Conservation (phyloP, 495 filamentous ascomycete species). For the Penicillium daleae region DNA sequence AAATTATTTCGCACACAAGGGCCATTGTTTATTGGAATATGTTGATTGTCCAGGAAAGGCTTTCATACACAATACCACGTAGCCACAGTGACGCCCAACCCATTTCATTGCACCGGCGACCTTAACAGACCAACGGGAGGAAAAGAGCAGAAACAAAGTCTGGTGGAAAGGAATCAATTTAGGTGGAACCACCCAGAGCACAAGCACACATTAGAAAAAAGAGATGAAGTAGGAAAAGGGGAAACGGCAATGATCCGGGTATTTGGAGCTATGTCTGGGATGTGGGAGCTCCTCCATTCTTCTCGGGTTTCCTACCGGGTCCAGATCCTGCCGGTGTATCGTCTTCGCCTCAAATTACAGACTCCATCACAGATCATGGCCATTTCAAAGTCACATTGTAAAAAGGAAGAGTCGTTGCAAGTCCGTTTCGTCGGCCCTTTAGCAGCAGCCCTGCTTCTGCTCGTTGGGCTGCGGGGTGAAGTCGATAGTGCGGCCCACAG, state of each 20-base stretch:
- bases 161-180: conserved; percentile 40
- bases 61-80: conserved; percentile 28
- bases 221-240: conserved; percentile 25
- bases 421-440: conserved; percentile 44
- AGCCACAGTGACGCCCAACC: conserved; percentile 33
- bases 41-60: conserved; percentile 27
- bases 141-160: conserved; percentile 26
- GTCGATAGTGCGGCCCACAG: conserved; percentile 76
- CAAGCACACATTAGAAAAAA: conserved; percentile 22
- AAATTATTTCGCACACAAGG: neutral
- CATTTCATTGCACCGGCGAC: conserved; percentile 31
- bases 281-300: conserved; percentile 18
- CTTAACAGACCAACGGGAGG: conserved; percentile 21
- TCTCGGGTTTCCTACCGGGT: conserved; percentile 41
- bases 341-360: conserved; percentile 46
- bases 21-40: conserved; percentile 14
- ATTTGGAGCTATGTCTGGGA: conserved; percentile 29
- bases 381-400: conserved; percentile 47
- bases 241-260: conserved; percentile 34
- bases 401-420: conserved; percentile 49
- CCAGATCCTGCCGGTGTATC: conserved; percentile 47
- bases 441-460: conserved; percentile 88
- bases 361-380: conserved; percentile 46
- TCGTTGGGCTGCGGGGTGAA: conserved; percentile 79
- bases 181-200: conserved; percentile 33